A percentile compares a stretch with the other conserved stretches of the same genome.
Evolutionary conservation across 768 basidiomycete species (phyloP).

Genomic region (Phylloporus rhodoxanthus): DNA sequence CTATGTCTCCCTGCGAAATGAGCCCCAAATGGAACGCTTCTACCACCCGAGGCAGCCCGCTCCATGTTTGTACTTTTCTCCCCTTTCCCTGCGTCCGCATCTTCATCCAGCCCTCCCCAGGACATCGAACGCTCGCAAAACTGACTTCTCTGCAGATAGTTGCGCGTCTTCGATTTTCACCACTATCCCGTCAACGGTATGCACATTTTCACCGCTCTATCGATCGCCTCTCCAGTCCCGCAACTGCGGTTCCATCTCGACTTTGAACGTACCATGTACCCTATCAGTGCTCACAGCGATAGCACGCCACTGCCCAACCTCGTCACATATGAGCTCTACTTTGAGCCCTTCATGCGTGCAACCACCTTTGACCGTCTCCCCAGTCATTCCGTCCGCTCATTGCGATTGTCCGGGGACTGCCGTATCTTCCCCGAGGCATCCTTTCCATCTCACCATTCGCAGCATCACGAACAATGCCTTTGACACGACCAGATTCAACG

Average conservation of each 20-base stretch:
- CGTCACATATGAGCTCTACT: constrained; percentile 29
- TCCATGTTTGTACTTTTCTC: constrained; percentile 18
- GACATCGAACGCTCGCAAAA: constrained; percentile 29
- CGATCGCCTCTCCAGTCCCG: constrained; percentile 12
- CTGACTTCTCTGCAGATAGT: constrained; percentile 22
- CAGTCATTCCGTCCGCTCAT: constrained; percentile 18
- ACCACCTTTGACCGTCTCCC: constrained; percentile 27
- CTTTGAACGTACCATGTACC: constrained; percentile 38
- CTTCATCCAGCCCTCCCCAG: constrained; percentile 7
- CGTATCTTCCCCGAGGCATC: constrained; percentile 10
- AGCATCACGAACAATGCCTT: constrained; percentile 33
- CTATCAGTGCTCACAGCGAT: constrained; percentile 1
- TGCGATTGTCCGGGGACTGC: constrained; percentile 36
- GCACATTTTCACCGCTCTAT: neutral
- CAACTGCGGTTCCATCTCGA: constrained; percentile 20
- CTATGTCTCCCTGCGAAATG: constrained; percentile 36
- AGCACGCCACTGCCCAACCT: constrained; percentile 11
- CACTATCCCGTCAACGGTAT: constrained; percentile 13
- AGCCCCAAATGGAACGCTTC: constrained; percentile 30
- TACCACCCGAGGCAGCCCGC: constrained; percentile 15
- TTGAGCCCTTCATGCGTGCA: constrained; percentile 27
- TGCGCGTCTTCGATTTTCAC: constrained; percentile 33
- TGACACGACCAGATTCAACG: constrained; percentile 27
- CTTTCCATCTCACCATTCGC: constrained; percentile 26
- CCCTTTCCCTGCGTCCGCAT: neutral